Percentiles rank a stretch among this genome's conserved stretches.
Conservation (phyloP, 2,329 filamentous ascomycete species). For the Arthrinium phaeospermum region DNA sequence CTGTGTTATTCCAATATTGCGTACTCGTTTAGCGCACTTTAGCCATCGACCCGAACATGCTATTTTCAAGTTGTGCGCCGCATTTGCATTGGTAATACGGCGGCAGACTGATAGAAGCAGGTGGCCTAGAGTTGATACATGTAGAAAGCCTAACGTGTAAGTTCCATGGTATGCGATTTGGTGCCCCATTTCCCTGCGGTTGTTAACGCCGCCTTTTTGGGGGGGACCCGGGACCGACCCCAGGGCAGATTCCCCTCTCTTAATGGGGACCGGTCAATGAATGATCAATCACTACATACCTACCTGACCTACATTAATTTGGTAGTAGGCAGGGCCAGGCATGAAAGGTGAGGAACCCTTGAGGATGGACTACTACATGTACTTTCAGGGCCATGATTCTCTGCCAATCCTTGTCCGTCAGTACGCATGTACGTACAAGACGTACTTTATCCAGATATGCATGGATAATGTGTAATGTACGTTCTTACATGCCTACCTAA, state of each 20-base stretch:
- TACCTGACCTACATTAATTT: background rate
- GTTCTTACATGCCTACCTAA: background rate
- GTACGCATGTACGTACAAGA: background rate
- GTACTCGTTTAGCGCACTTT: background rate
- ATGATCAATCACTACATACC: background rate
- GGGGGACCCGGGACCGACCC: background rate
- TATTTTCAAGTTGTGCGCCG: background rate
- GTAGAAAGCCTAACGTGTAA: conserved; percentile 2
- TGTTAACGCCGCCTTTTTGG: background rate
- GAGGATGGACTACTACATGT: background rate
- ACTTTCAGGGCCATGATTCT: background rate
- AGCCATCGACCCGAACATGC: background rate
- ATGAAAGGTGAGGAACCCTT: conserved; percentile 2
- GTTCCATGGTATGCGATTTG: conserved; percentile 8
- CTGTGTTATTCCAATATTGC: background rate
- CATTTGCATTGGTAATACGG: background rate
- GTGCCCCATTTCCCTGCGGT: background rate
- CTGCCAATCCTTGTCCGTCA: background rate
- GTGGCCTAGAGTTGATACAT: background rate
- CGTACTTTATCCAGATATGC: conserved; percentile 1
- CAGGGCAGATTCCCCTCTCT: conserved; percentile 9
- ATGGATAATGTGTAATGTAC: conserved; percentile 6
- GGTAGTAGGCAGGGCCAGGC: background rate
- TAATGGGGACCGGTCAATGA: background rate
- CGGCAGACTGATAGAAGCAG: background rate